A percentile compares a stretch with the other conserved stretches of the same genome.
Conservation (phyloP, 495 filamentous ascomycete species). For the Bryoglossum gracile region DNA sequence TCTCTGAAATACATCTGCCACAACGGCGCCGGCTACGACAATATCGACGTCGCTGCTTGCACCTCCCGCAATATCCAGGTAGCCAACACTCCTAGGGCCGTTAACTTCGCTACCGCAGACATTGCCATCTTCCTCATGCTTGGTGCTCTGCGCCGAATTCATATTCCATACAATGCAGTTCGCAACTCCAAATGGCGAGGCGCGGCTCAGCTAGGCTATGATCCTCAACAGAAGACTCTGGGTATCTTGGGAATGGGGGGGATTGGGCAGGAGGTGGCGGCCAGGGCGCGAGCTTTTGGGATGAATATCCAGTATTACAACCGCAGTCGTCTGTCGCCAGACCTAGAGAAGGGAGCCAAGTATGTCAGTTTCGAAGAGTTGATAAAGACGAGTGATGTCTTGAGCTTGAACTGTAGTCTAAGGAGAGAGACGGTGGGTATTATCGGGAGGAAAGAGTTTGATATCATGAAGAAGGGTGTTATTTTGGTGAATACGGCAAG, state of each 20-base stretch:
- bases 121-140: constrained; percentile 66
- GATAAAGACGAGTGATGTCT: constrained; percentile 57
- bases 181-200: constrained; percentile 51
- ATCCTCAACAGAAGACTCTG: constrained; percentile 61
- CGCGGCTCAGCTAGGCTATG: constrained; percentile 32
- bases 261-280: constrained; percentile 54
- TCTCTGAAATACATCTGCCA: constrained; percentile 75
- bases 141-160: constrained; percentile 58
- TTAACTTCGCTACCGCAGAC: constrained; percentile 66
- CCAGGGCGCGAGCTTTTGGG: constrained; percentile 47
- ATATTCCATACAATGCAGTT: constrained; percentile 54
- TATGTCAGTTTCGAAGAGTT: constrained; percentile 66
- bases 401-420: constrained; percentile 58
- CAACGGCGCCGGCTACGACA: constrained; percentile 82
- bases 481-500: constrained; percentile 78
- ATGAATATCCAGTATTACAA: constrained; percentile 70
- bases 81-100: constrained; percentile 59
- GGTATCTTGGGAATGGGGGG: constrained; percentile 87
- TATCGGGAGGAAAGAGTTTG: constrained; percentile 57
- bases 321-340: constrained; percentile 35
- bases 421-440: constrained; percentile 54
- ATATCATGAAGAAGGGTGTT: constrained; percentile 66
- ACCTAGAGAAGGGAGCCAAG: constrained; percentile 53
- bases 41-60: constrained; percentile 67
- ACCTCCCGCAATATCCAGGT: constrained; percentile 55